These are phyloP conservation scores for Clausena lansium DNA, from an alignment of 345 rosid genomes.

Conservation along the genomic window DNA sequence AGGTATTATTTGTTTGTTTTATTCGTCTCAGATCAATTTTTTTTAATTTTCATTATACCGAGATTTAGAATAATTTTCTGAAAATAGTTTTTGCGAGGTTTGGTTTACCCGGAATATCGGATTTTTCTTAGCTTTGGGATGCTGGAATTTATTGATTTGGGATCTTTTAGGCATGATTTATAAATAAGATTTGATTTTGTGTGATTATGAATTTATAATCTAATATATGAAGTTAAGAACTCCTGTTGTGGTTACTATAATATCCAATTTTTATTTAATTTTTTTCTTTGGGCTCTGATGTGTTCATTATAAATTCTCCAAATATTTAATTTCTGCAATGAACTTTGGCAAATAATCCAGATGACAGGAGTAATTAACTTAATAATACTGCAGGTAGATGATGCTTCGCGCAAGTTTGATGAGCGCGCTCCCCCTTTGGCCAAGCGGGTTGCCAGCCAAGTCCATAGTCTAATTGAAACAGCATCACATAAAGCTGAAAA, in stretches of 20 bases:
- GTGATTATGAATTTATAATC: not conserved
- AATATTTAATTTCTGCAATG: not conserved
- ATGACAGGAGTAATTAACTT: not conserved
- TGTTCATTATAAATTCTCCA: no score
- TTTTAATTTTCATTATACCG: not conserved
- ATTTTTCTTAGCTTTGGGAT: not conserved
- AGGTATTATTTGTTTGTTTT: conserved; percentile 38
- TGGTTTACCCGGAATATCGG: not conserved
- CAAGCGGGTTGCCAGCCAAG: conserved; percentile 45
- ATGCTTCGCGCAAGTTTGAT: conserved; percentile 52
- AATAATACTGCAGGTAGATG: conserved; percentile 53
- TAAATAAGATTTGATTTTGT: no score
- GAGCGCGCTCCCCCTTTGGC: conserved; percentile 72
- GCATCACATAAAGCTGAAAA: conserved; percentile 47
- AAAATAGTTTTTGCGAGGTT: not conserved
- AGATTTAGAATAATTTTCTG: no score
- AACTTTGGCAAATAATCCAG: not conserved
- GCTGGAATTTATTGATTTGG: not conserved
- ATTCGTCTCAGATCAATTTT: not conserved
- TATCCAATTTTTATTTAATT: not conserved
- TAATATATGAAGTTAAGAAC: not conserved
- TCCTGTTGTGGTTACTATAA: not conserved
- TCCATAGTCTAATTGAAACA: conserved; percentile 34
- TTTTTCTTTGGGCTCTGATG: not conserved
- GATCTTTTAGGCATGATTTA: not conserved